Conservation (phyloP, 495 filamentous ascomycete genomes). For the Neurospora terricola region DNA sequence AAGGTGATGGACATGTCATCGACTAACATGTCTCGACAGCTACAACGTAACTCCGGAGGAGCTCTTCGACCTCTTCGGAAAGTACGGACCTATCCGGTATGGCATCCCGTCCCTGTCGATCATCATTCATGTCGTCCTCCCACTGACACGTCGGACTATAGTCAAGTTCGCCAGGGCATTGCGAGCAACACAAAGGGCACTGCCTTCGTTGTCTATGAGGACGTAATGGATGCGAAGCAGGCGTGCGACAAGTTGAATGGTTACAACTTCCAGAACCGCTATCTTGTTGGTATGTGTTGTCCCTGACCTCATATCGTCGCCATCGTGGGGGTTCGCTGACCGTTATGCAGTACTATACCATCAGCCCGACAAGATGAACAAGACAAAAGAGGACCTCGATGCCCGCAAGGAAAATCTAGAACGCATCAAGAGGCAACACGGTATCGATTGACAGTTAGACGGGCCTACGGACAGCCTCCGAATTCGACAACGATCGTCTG, state of each 20-base stretch:
- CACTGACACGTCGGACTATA: constrained; percentile 32
- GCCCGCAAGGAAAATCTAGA: constrained; percentile 94
- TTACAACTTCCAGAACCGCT: constrained; percentile 99
- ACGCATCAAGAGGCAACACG: constrained; percentile 93
- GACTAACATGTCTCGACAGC: constrained; percentile 38
- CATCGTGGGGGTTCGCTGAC: constrained; percentile 3
- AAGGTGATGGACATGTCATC: not conserved
- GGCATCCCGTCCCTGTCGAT: constrained; percentile 12
- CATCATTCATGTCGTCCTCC: constrained; percentile 5
- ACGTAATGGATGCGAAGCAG: constrained; percentile 97
- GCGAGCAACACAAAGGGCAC: constrained; percentile 96
- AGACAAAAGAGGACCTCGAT: constrained; percentile 86
- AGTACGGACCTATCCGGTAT: constrained; percentile 89
- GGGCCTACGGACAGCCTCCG: constrained; percentile 45
- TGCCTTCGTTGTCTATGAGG: constrained; percentile 97
- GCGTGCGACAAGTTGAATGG: constrained; percentile 99
- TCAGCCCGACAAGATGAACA: constrained; percentile 94
- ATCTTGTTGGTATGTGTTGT: constrained; percentile 79
- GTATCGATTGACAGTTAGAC: constrained; percentile 86
- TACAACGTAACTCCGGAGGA: constrained; percentile 94
- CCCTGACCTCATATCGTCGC: not conserved
- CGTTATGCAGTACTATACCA: constrained; percentile 75
- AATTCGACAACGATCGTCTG: constrained; percentile 34
- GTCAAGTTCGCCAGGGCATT: constrained; percentile 97
- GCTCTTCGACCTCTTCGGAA: constrained; percentile 89